Evolutionary conservation across 441 rosid species (phyloP).

Genomic region (Metrosideros polymorpha): DNA sequence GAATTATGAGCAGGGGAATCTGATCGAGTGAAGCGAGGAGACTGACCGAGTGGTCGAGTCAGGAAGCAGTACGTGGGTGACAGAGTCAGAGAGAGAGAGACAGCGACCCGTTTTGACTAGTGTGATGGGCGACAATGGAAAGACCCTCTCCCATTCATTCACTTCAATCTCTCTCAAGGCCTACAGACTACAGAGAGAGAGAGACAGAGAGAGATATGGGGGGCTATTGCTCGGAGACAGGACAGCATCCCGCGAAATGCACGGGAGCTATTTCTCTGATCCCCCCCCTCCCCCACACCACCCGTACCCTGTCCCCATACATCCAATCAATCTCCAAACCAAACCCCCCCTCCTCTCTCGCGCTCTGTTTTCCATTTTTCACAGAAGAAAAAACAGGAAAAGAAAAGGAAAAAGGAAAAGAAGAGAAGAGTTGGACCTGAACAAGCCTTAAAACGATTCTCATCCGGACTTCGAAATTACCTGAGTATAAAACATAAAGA

Average conservation of each 20-base stretch:
- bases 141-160: neutral
- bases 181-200: neutral
- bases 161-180: neutral
- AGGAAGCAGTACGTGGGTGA: neutral
- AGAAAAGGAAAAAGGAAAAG: neutral
- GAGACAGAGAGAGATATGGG: neutral
- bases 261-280: conserved; percentile 33
- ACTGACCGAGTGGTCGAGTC: neutral
- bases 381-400: neutral
- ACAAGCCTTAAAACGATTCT: no score
- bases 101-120: neutral
- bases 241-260: conserved; percentile 55
- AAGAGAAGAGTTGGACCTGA: no score
- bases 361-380: neutral
- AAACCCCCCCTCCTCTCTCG: neutral
- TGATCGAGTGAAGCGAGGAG: neutral
- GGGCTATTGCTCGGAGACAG: neutral
- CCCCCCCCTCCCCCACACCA: neutral
- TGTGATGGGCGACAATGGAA: neutral
- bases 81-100: neutral
- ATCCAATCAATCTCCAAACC: neutral
- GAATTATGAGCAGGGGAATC: neutral
- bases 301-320: neutral
- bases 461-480: no score
- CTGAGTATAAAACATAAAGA: no score